Evolutionary conservation across 2,329 filamentous ascomycete genomes (phyloP), one percentile per base, ranked within the genome.

Genomic region (Microcera coccophila): DNA sequence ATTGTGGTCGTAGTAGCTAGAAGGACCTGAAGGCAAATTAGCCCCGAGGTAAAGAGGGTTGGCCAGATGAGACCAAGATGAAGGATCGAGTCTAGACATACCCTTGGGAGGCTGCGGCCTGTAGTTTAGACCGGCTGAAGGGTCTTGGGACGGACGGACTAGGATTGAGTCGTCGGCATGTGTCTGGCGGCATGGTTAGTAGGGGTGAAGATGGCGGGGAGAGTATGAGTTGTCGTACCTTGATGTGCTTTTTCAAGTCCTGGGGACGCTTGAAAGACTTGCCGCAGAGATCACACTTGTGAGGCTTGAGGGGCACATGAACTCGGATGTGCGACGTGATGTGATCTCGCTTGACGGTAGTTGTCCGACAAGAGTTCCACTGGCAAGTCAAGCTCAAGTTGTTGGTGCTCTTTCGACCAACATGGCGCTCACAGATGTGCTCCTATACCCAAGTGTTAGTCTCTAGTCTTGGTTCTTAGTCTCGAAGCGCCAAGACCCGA

Each of bases 181-280:
- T 4, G 91, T 97, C 82, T 76, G 34, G 2, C 32, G 3, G 17
- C 43, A 51, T 63, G 42, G n/a, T 8, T 26, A 14, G 4, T 8
- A 14, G 29, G 9, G 3, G 10, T 12, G 20, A 19, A 14, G n/a
- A n/a, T n/a, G n/a, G n/a, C n/a, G n/a, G n/a, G n/a, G n/a, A n/a
- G 4, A 35, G 15, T 10, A 19, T n/a, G 20, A 29, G 24, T 47
- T 34, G 42, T 41, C 65, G 50, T 65, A 79, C 76, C 74, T 97
- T 98, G 69, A 97, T 90, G 66, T 98, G 93, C 75, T 98, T 98
- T 82, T 98, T 97, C 60, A 98, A 69, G 73, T 98, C 93, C 72
- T 98, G 93, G 3, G 93, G 93, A 24, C 93, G 87, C 81, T 98
- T 98, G 79, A 98, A 98, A 2, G 90, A 90, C 75, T 98, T 98